Evolutionary conservation across 257 asterid species (phyloP), one percentile per base, ranked within the genome.

Genomic region (Salvia rosmarinus): DNA sequence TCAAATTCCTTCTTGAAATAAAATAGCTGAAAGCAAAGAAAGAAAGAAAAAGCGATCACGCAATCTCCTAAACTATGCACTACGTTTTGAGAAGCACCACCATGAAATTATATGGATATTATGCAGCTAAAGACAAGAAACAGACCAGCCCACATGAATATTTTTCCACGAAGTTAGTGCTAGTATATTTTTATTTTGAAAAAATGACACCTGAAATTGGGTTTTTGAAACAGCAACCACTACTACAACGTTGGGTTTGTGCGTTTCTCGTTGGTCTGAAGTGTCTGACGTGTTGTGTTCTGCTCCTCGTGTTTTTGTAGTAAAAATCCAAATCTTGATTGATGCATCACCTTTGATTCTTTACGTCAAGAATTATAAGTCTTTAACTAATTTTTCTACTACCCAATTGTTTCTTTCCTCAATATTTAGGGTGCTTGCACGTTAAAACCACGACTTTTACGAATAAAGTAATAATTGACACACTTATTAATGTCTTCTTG

Each of bases 221-320:
- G 30, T 8, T 5, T 64, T 42, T 25, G 54, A 14, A 70, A 55
- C 37, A 69, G 11, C 67, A 63, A 11, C 80, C 72, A 43, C 70
- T 55, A 57, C 56, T 25, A 14, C 73, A 8, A 12, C 14, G 73
- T 66, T 30, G 61, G 55, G 1, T 21, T 56, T 55, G 14, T 4
- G 13, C 23, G 9, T 58, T 72, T 39, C 61, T 16, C 50, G 12
- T 65, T 64, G 78, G 78, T 59, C 78, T 40, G 75, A 72, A 32
- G 66, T 37, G 4, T 34, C 55, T 71, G 83, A 79, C 83, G 83
- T 79, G 83, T 71, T 43, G 72, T 37, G 11, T 34, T 71, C 46
- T 75, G 71, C 75, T 74, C 74, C 82, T 78, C 76, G 51, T 21
- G 52, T n/a, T n/a, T n/a, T n/a, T 34, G 50, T 55, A 16, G 23